Evolutionary conservation across 2,329 filamentous ascomycete genomes (phyloP).

Genomic region (Bipolaris zeicola): DNA sequence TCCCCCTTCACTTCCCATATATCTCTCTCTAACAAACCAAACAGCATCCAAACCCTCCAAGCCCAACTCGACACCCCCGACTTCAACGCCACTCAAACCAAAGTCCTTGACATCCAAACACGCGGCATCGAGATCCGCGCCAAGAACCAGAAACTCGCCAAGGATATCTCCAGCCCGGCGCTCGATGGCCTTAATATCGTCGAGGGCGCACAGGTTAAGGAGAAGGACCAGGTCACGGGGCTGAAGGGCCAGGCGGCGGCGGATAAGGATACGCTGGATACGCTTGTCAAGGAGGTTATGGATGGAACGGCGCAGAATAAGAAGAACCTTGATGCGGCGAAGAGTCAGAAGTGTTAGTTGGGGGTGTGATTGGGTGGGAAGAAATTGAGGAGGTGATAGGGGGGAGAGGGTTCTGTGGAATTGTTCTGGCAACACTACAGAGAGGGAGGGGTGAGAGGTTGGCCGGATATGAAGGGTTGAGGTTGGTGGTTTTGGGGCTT

Average conservation of each 20-base stretch:
- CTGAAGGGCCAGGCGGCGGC: constrained; percentile 7
- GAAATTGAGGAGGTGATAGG: too few species aligned
- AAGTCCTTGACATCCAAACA: constrained; percentile 19
- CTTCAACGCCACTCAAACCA: not conserved
- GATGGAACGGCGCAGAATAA: constrained; percentile 26
- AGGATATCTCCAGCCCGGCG: constrained; percentile 21
- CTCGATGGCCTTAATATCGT: constrained; percentile 22
- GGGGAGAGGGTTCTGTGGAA: not conserved
- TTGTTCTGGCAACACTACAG: not conserved
- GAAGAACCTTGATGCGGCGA: constrained; percentile 20
- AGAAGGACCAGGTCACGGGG: constrained; percentile 19
- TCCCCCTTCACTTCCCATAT: rapidly evolving
- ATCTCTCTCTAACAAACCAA: not conserved
- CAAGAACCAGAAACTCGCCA: constrained; percentile 27
- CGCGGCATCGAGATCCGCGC: constrained; percentile 27
- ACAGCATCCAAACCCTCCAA: constrained; percentile 18
- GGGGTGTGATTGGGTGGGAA: not conserved
- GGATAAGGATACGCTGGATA: constrained; percentile 16
- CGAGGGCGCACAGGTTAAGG: constrained; percentile 20
- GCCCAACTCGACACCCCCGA: not conserved
- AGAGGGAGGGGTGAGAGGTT: not conserved
- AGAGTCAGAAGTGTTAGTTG: not conserved
- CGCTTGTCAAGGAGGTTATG: constrained; percentile 21
- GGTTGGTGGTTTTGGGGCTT: not conserved
- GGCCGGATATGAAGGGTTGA: not conserved